Base-by-base conservation (phyloP, 345 rosid species). In the Populus pruinosa region DNA sequence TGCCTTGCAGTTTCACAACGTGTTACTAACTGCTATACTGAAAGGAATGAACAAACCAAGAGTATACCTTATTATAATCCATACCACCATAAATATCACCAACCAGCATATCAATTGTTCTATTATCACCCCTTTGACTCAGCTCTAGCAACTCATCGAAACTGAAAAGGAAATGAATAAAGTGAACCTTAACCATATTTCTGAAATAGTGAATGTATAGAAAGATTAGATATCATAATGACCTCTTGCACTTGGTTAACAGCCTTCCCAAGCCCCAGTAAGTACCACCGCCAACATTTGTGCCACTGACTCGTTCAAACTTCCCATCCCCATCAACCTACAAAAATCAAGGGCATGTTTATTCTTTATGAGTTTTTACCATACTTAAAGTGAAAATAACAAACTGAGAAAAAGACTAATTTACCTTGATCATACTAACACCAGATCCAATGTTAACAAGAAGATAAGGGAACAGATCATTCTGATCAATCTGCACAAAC, bases 281-380 rank as follows among this genome's bases (percentile, higher is more conserved):
- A 68, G 99, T 93, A 78, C 99, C 99, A 84, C 99, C 99, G 23
- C 99, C 99, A 73, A 93, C 98, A 87, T 95, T 95, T 71, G 99
- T 95, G 53, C 99, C 98, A 53, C 99, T 95, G 74, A 95, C 97
- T 71, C 98, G 93, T 87, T 95, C 80, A 83, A 92, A 95, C 80
- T 93, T 93, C n/a, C 99, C 98, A 76, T 95, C 99, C 50, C 97
- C 98, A 71, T 95, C 98, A 81, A 94, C 97, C 98, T 94, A 79
- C 67, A 77, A 74, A 70, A 61, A 35, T 29, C 74, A 79, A 82
- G 70, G 44, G 14, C 62, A 65, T 75, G 21, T 35, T 53, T 35
- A 64, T 50, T 53, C 47, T 70, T 36, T 18, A 12, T 25, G 50
- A 83, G 71, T 72, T 69, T 53, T 71, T 76, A 41, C 41, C 5